These are phyloP conservation scores for Trichoderma citrinoviride DNA, from an alignment of 2,329 filamentous ascomycete genomes.

Conservation along the genomic window DNA sequence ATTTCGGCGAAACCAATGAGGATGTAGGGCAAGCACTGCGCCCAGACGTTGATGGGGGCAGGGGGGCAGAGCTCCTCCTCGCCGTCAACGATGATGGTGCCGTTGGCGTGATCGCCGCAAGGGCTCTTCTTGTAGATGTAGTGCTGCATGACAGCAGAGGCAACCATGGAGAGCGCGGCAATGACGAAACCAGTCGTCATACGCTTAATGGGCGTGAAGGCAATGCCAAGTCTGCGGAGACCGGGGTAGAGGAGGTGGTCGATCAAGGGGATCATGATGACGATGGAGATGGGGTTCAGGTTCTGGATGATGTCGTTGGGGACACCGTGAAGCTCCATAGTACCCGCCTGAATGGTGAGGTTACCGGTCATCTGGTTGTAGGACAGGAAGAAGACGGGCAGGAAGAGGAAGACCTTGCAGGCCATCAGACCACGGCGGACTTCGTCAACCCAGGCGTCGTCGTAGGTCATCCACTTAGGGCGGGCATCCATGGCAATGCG, in stretches of 20 bases:
- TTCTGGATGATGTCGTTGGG: slow-evolving; percentile 78
- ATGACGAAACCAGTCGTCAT: slow-evolving; percentile 69
- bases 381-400: slow-evolving; percentile 60
- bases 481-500: slow-evolving; percentile 53
- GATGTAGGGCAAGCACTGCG: slow-evolving; percentile 52
- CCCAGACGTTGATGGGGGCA: slow-evolving; percentile 64
- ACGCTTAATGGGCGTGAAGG: slow-evolving; percentile 73
- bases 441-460: slow-evolving; percentile 80
- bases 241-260: slow-evolving; percentile 68
- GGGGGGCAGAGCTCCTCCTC: slow-evolving; percentile 47
- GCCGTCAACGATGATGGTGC: slow-evolving; percentile 24
- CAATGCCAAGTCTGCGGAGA: slow-evolving; percentile 60
- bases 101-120: slow-evolving; percentile 56
- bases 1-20: slow-evolving; percentile 53
- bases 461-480: slow-evolving; percentile 75
- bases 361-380: slow-evolving; percentile 62
- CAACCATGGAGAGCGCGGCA: slow-evolving; percentile 60
- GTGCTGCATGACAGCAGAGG: slow-evolving; percentile 55
- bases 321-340: slow-evolving; percentile 65
- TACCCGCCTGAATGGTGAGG: slow-evolving; percentile 61
- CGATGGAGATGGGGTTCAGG: slow-evolving; percentile 70
- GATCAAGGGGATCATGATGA: slow-evolving; percentile 71
- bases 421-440: slow-evolving; percentile 67
- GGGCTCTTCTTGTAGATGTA: slow-evolving; percentile 63
- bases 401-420: slow-evolving; percentile 69